phyloP scores from a whole-genome alignment of 768 basidiomycete genomes.

The Xerocomus brunneocitrinus region DNA sequence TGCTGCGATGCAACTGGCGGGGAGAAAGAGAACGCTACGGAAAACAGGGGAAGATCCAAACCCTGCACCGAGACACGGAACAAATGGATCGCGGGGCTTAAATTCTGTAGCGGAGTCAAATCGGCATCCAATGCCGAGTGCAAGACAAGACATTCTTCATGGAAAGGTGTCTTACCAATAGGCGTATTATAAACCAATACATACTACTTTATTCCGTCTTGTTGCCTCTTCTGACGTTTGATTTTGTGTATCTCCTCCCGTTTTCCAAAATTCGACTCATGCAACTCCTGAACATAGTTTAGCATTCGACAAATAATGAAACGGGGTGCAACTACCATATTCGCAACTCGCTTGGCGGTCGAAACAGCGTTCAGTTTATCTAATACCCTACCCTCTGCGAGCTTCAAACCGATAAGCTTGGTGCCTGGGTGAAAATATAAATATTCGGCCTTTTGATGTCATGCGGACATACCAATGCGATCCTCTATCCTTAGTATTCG shows the following conservation, averaged over 20 bases:
- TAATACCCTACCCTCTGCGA: constrained; percentile 79
- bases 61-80: background rate
- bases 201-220: background rate
- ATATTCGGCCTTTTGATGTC: background rate
- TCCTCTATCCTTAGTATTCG: constrained; percentile 78
- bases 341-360: constrained; percentile 87
- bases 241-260: constrained; percentile 78
- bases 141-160: too few relatives aligned
- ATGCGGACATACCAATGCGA: constrained; percentile 65
- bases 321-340: constrained; percentile 59
- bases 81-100: constrained; percentile 9
- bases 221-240: constrained; percentile 39
- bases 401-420: constrained; percentile 63
- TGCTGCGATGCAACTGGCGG: constrained; percentile 2
- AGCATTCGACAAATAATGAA: constrained; percentile 1
- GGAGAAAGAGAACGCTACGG: background rate
- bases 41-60: constrained; percentile 19
- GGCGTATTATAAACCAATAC: background rate
- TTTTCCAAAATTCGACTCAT: constrained; percentile 86
- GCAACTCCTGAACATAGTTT: constrained; percentile 56
- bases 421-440: constrained; percentile 45
- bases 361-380: constrained; percentile 86
- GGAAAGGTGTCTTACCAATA: constrained; percentile 8
- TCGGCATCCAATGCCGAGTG: constrained; percentile 14
- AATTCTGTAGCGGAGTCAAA: constrained; percentile 18